Evolutionary conservation across 1,139 yeast genomes (phyloP), one percentile per base, ranked within the genome.

Genomic region (Kurtzmaniella quercitrusa): DNA sequence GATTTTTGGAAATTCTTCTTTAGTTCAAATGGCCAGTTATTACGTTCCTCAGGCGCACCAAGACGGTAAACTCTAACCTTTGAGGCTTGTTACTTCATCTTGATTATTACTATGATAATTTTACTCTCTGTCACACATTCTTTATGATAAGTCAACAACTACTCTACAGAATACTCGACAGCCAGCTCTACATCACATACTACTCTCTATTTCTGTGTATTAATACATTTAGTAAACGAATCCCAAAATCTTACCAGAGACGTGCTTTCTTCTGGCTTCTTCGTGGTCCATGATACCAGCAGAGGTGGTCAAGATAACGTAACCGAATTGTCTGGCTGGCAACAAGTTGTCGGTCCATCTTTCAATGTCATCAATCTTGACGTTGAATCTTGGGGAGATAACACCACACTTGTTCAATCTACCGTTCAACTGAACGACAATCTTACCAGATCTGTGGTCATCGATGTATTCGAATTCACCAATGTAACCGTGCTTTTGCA

Each of bases 271-370:
- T 84, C 97, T 90, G 62, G 98, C 98, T 80, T 93, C 98, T 79
- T 93, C 98, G 79, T 93, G 98, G 81, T 93, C 98, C 96, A 93
- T 90, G 63, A 93, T 93, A 77, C 98, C 98, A 63, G 98, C 96
- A 63, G 98, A 93, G 61, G 98, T 93, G 72, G 98, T 91, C 68
- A 91, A 82, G 71, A 91, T 86, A 66, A 91, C 91, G 77, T 77
- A 90, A 78, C 98, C 98, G 66, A 91, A 91, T 76, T 91, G 98
- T 85, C 98, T 89, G 56, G 98, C 95, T 66, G 98, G 98, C 68
- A 91, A 80, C 69, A 91, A 83, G 82, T 89, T 90, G 71, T 83
- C 95, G 61, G 96, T 90, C 98, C 98, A 91, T 77, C 88, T 89
- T 78, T 91, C 98, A 63, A 91, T 84, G 66, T 91, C 98, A 65